Percentiles rank a stretch among this genome's conserved stretches.
Conservation (phyloP, 2,329 filamentous ascomycete genomes). For the Bipolaris bicolor region DNA sequence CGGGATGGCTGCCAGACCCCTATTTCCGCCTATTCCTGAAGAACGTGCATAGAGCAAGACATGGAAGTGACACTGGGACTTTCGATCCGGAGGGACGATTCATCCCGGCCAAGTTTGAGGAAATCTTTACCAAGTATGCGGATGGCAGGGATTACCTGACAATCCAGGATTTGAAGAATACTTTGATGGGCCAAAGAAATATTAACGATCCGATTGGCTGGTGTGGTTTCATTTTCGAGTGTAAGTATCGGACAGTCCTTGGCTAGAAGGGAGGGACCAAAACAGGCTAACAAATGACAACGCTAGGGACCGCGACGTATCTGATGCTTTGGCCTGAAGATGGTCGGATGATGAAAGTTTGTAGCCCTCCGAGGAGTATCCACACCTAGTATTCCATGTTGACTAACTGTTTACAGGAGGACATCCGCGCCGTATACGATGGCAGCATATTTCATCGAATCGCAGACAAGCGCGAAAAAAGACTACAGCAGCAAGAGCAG, state of each 20-base stretch:
- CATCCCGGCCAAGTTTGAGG: slow-evolving; percentile 56
- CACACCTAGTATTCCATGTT: background rate
- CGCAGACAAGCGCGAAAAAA: slow-evolving; percentile 21
- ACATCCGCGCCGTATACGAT: slow-evolving; percentile 60
- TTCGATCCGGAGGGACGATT: slow-evolving; percentile 57
- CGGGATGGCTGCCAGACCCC: slow-evolving; percentile 53
- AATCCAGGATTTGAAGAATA: slow-evolving; percentile 46
- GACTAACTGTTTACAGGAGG: slow-evolving; percentile 48
- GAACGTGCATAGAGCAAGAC: slow-evolving; percentile 53
- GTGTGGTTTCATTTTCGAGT: slow-evolving; percentile 55
- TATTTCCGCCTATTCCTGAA: slow-evolving; percentile 51
- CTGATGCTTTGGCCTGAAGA: slow-evolving; percentile 63
- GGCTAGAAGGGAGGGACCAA: background rate
- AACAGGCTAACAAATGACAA: background rate
- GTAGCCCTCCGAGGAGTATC: background rate
- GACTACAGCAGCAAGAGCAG: background rate
- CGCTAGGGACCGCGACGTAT: slow-evolving; percentile 56
- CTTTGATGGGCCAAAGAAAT: slow-evolving; percentile 52
- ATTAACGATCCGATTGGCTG: slow-evolving; percentile 54
- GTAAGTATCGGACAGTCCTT: slow-evolving; percentile 22
- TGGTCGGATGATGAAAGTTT: slow-evolving; percentile 59
- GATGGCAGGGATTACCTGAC: slow-evolving; percentile 50
- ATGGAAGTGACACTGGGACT: slow-evolving; percentile 52
- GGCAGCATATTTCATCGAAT: slow-evolving; percentile 58
- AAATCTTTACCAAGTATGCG: slow-evolving; percentile 56